phyloP scores from a whole-genome alignment of 2,329 filamentous ascomycete genomes.

The Penicillium sp. region DNA sequence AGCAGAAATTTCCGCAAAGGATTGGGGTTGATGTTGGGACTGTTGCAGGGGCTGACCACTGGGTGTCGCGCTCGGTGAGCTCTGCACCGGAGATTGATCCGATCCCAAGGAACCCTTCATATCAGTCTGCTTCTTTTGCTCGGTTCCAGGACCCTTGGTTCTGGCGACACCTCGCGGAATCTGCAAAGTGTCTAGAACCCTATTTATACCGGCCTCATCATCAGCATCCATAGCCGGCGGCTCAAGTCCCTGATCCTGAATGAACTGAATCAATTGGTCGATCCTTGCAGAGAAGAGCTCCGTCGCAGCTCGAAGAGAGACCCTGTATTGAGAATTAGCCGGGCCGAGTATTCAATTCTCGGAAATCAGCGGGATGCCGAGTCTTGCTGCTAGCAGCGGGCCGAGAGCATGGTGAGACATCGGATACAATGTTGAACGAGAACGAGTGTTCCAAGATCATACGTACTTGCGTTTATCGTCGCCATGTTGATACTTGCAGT shows the following conservation, averaged over 20 bases:
- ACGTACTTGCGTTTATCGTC: conserved; percentile 48
- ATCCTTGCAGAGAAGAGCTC: conserved; percentile 45
- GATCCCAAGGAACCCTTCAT: background rate
- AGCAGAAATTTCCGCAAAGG: conserved; percentile 9
- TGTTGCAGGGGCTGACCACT: conserved; percentile 5
- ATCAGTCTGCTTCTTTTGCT: conserved; percentile 3
- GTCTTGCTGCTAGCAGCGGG: background rate
- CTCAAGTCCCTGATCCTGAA: conserved; percentile 46
- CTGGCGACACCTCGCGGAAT: conserved; percentile 34
- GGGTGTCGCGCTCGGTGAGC: conserved; percentile 16
- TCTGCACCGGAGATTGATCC: conserved; percentile 20
- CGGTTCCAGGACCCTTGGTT: conserved; percentile 3
- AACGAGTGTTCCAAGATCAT: too few species aligned
- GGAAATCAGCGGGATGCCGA: conserved; percentile 5
- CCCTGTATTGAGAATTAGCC: conserved; percentile 26
- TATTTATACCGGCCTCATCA: conserved; percentile 44
- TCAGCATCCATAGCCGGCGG: conserved; percentile 46
- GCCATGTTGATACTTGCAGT: conserved; percentile 46
- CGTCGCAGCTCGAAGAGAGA: conserved; percentile 42
- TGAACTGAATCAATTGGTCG: conserved; percentile 47
- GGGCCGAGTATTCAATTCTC: background rate
- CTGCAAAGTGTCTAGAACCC: conserved; percentile 44
- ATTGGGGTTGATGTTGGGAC: background rate
- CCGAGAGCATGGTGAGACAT: background rate
- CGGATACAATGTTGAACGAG: background rate